Evolutionary conservation across 306 rosid species (phyloP), one percentile per base, ranked within the genome.

Genomic region (Ormosia emarginata): DNA sequence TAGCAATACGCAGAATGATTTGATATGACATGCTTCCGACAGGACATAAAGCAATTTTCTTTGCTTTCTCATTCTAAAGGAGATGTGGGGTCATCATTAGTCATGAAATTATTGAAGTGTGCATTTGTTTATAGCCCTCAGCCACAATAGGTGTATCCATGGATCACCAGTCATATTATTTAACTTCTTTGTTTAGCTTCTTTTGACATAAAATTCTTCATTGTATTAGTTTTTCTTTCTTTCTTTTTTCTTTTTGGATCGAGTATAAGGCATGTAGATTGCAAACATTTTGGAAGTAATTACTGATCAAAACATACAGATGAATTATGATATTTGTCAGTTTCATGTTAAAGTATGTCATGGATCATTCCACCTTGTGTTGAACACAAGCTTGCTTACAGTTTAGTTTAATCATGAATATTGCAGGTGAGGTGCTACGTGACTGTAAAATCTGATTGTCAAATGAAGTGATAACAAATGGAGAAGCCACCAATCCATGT

Each of bases 401-500:
- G 9, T 40, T 72, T 15, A n/a, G 59, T 74, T 33, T 30, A 33
- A 33, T 81, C 43, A 74, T 66, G 62, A 67, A 50, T 58, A 34
- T 46, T 88, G 68, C 74, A 86, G 87, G 81, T 74, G 49, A 36
- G 5, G 39, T 53, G 57, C 34, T 43, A 57, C 80, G 63, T 8
- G 63, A 72, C 41, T 34, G 33, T 3, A 59, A 46, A 69, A 7
- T 67, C 58, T 34, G 6, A 39, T 52, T 68, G 50, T 39, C 43
- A 58, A 44, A 66, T 70, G 7, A 68, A 79, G 47, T 18, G 33
- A 44, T 64, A 75, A 68, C 52, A 81, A 90, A 90, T 89, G 94
- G 93, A 93, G 66, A 84, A 71, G 61, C 71, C 81, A 49, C 82
- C 90, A 49, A 47, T 68, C 6, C 88, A 67, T 30, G 71, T 58